A percentile compares a stretch with the other conserved stretches of the same genome.
phyloP scores from a whole-genome alignment of 2,329 filamentous ascomycete genomes.

The Pseudogymnoascus pannorum region DNA sequence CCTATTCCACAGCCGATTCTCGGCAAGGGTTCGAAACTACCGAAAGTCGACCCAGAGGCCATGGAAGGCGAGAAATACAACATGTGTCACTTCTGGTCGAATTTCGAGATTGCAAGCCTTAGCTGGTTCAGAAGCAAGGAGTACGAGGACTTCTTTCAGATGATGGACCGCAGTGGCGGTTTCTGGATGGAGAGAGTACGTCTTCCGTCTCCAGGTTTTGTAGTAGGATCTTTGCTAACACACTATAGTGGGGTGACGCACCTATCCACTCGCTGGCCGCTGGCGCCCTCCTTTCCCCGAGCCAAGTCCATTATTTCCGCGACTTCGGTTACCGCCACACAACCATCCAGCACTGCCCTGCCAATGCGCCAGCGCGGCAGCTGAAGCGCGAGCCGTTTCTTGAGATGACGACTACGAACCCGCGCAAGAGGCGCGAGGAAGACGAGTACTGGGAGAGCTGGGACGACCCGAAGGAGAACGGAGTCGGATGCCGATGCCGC shows the following conservation, averaged over 20 bases:
- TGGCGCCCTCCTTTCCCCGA: slow-evolving; percentile 71
- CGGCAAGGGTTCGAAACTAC: slow-evolving; percentile 64
- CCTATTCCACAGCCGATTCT: slow-evolving; percentile 74
- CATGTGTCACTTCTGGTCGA: slow-evolving; percentile 99
- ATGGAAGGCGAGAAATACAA: slow-evolving; percentile 99
- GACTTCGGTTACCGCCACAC: slow-evolving; percentile 98
- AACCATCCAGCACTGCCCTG: slow-evolving; percentile 96
- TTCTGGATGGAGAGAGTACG: slow-evolving; percentile 98
- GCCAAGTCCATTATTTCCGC: slow-evolving; percentile 96
- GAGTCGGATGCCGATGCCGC: slow-evolving; percentile 90
- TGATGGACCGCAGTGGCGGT: slow-evolving; percentile 96
- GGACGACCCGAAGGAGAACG: slow-evolving; percentile 86
- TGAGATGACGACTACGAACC: slow-evolving; percentile 71
- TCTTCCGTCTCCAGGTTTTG: slow-evolving; percentile 16
- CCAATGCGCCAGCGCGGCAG: slow-evolving; percentile 86
- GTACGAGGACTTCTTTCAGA: slow-evolving; percentile 96
- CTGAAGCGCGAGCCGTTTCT: slow-evolving; percentile 72
- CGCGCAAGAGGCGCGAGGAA: slow-evolving; percentile 80
- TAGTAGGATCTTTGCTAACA: slow-evolving; percentile 19
- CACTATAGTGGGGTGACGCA: slow-evolving; percentile 83
- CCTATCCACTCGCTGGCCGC: slow-evolving; percentile 96
- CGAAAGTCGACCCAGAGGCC: slow-evolving; percentile 77
- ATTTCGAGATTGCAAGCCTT: slow-evolving; percentile 93
- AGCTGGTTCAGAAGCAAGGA: slow-evolving; percentile 96
- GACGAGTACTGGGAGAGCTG: slow-evolving; percentile 92